Percentiles rank a stretch among this genome's conserved stretches.
Evolutionary conservation across 352 stramenopile species (phyloP).

Genomic region (Elongisporangium undulatum): DNA sequence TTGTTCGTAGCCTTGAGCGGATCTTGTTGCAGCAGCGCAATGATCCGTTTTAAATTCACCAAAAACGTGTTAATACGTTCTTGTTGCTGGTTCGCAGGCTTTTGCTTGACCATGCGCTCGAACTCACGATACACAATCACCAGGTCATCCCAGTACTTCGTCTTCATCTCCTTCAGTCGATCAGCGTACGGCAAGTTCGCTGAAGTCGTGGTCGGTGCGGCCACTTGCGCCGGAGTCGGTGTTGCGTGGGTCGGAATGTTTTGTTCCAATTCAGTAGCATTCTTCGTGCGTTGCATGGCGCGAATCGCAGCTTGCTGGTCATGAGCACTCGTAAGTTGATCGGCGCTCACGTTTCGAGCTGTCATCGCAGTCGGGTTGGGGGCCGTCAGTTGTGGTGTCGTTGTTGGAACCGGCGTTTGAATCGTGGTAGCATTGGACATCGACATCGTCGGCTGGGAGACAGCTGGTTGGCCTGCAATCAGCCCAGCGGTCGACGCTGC

Average conservation of each 20-base stretch:
- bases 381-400: slow-evolving; percentile 7
- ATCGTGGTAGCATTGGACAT: slow-evolving; percentile 35
- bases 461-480: slow-evolving; percentile 23
- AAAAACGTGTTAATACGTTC: slow-evolving; percentile 82
- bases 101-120: slow-evolving; percentile 82
- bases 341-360: slow-evolving; percentile 45
- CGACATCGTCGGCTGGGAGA: slow-evolving; percentile 21
- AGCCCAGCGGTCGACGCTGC: slow-evolving; percentile 22
- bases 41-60: slow-evolving; percentile 76
- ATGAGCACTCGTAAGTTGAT: slow-evolving; percentile 51
- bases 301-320: slow-evolving; percentile 62
- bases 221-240: slow-evolving; percentile 9
- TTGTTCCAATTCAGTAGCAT: slow-evolving; percentile 44
- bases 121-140: slow-evolving; percentile 85
- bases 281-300: slow-evolving; percentile 58
- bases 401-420: slow-evolving; percentile 15
- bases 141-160: slow-evolving; percentile 81
- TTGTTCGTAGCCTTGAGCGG: slow-evolving; percentile 69
- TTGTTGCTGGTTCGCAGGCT: slow-evolving; percentile 69
- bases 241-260: slow-evolving; percentile 27
- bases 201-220: slow-evolving; percentile 9
- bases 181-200: slow-evolving; percentile 59
- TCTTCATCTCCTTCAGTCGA: slow-evolving; percentile 66
- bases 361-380: slow-evolving; percentile 15
- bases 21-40: slow-evolving; percentile 75